phyloP scores from a whole-genome alignment of 2,329 filamentous ascomycete species.

The Monilinia polystroma region DNA sequence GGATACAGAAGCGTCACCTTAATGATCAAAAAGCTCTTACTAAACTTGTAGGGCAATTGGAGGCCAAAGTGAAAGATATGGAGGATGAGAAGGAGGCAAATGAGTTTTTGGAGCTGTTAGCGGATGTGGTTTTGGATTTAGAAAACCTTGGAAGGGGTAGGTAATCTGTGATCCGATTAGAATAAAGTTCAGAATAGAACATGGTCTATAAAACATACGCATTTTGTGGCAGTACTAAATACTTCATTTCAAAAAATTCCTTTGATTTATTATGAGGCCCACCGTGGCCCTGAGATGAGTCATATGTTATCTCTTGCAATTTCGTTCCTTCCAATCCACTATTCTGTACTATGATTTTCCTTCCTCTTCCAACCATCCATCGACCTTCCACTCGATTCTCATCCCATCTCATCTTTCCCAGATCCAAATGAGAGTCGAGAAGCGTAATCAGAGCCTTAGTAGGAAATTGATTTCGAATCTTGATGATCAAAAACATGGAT shows the following conservation, averaged over 20 bases:
- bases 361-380: no score
- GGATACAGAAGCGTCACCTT: constrained; percentile 51
- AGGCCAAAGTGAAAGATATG: constrained; percentile 29
- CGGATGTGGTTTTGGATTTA: constrained; percentile 20
- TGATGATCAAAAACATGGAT: no score
- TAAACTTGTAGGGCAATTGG: constrained; percentile 49
- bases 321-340: no score
- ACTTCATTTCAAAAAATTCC: background rate
- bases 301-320: no score
- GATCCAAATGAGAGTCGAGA: no score
- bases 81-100: constrained; percentile 36
- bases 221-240: background rate
- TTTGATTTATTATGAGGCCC: background rate
- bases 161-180: background rate
- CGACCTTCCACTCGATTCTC: background rate
- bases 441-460: no score
- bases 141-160: constrained; percentile 19
- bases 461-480: no score
- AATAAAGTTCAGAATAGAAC: background rate
- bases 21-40: constrained; percentile 53
- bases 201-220: no score
- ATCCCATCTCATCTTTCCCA: background rate
- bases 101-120: constrained; percentile 46
- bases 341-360: no score
- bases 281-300: no score